Evolutionary conservation across 2,329 filamentous ascomycete species (phyloP), one percentile per base, ranked within the genome.

Genomic region (Leptodontidium sp.): DNA sequence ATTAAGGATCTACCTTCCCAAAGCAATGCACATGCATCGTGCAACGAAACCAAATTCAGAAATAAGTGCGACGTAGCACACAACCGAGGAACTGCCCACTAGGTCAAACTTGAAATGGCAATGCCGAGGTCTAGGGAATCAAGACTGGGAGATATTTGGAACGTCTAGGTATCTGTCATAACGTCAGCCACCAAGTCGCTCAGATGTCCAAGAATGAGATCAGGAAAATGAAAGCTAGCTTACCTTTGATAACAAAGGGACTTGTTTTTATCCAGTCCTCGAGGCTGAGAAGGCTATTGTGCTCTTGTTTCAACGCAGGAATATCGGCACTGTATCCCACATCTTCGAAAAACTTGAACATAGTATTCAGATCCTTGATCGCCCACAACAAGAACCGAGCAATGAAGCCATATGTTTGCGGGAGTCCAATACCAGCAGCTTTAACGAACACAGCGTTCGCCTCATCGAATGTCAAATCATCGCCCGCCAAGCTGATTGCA

Each of bases 211-310:
- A 35, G 12, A 14, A 35, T 35, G 24, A 29, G 1, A 12, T 29
- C 50, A 35, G 9, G 29, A n/a, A 32, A 32, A 32, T 32, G 4
- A 32, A 32, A 32, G 29, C 14, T 2, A 35, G 52, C 52, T 55
- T 29, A 55, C 26, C 14, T 55, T 55, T 55, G 1, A 15, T n/a
- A 24, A 14, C 64, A 47, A 66, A 69, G 1, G 35, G 29, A 69
- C 81, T 81, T 74, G 80, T 79, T 74, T 77, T 77, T 70, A 85
- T 50, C 82, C 83, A 85, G 17, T 77, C 79, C 68, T 80, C 79
- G 68, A 85, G 82, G 64, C 80, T 78, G 71, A 79, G 79, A 70
- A 86, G 67, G 64, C 78, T 77, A 1, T 81, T 80, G 75, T 85
- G 79, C 69, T 80, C 78, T 70, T 79, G 77, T 75, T 75, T 81